Evolutionary conservation across 495 filamentous ascomycete genomes (phyloP).

Genomic region (Hypoxylon subgilvum): DNA sequence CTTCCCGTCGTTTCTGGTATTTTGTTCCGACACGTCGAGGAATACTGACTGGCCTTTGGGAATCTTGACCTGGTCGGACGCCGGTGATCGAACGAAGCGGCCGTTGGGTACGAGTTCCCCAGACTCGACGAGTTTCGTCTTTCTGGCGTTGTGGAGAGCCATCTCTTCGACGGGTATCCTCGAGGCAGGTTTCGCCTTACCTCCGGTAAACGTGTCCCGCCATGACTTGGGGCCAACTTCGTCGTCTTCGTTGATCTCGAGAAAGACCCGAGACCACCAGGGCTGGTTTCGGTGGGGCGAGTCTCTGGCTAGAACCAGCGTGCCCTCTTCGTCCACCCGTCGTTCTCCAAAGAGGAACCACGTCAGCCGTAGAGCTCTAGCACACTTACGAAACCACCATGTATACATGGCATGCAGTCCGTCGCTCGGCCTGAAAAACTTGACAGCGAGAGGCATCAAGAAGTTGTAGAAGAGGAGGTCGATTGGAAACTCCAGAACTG

Average conservation of each 20-base stretch:
- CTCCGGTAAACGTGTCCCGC: conserved; percentile 49
- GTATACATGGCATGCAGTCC: conserved; percentile 81
- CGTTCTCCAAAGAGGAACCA: conserved; percentile 92
- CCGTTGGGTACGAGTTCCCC: conserved; percentile 66
- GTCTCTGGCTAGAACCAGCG: conserved; percentile 33
- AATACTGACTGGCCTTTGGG: conserved; percentile 84
- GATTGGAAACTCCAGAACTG: conserved; percentile 90
- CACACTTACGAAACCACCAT: conserved; percentile 96
- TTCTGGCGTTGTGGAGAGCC: conserved; percentile 28
- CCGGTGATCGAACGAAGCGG: conserved; percentile 86
- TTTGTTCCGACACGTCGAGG: conserved; percentile 75
- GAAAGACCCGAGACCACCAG: conserved; percentile 44
- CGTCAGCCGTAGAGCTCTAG: conserved; percentile 76
- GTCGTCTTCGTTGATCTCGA: conserved; percentile 43
- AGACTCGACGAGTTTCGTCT: conserved; percentile 50
- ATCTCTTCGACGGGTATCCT: conserved; percentile 35
- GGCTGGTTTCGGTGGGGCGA: conserved; percentile 37
- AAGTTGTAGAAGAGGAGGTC: conserved; percentile 97
- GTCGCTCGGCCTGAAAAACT: conserved; percentile 82
- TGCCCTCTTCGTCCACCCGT: conserved; percentile 81
- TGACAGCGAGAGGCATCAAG: conserved; percentile 82
- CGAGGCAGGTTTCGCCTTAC: conserved; percentile 41
- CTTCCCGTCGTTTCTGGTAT: conserved; percentile 66
- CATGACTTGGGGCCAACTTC: conserved; percentile 49
- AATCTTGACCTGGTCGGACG: conserved; percentile 90